Base-by-base conservation (phyloP, 768 basidiomycete species). In the Podaxis rugospora region DNA sequence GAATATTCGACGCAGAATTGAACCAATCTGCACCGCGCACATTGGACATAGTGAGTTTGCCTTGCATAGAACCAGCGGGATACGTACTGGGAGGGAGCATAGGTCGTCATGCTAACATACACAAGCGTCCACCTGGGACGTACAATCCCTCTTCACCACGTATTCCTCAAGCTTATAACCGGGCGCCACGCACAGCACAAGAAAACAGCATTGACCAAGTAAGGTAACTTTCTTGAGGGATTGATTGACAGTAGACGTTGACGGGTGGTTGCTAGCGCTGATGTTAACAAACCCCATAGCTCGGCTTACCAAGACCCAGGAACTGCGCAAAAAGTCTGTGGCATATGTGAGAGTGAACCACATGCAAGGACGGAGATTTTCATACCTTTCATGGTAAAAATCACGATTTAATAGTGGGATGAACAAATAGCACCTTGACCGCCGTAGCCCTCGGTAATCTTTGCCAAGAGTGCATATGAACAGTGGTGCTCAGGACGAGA, bases 1-100 rank as follows among this genome's bases (percentile, higher is more conserved):
- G 55, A 55, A 28, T 55, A 55, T 55, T 55, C 55, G 25, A 55
- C 55, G 25, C 55, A 55, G 14, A 46, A 55, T 28, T 55, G 55
- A 28, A 55, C 55, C 35, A 55, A 44, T 46, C 55, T 55, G 1
- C 6, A 7, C 6, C 9, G 5, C 11, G 2, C 18, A 10, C 6
- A 49, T 18, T 49, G 1, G 13, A 49, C 47, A 7, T 3, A 23
- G 7, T 23, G 3, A 21, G 47, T 40, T 11, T 16, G 5, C n/a
- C 27, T 1, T 6, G 5, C 25, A 49, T 11, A 27, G 47, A 14
- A 35, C 9, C 9, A 32, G 47, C 1, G 35, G 14, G 51, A 10
- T n/a, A 52, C 51, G 9, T 52, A 52, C 51, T 36, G 28, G 10
- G 51, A 32, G 27, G 51, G 51, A 52, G 35, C 16, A 16, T 28